phyloP scores from a whole-genome alignment of 768 basidiomycete genomes.

The Boletus huronensis region DNA sequence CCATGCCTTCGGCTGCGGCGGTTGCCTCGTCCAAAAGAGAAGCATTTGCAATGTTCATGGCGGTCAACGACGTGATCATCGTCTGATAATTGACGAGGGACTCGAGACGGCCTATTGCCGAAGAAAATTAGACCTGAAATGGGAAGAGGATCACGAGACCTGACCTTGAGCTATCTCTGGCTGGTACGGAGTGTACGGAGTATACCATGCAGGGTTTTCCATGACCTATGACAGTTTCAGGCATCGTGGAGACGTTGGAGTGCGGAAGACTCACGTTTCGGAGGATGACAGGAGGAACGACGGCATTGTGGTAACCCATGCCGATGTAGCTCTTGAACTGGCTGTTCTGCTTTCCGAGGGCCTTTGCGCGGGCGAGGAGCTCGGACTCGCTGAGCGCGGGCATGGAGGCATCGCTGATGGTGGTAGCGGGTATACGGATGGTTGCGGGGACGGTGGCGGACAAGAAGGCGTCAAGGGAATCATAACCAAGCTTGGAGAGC shows the following conservation, averaged over 20 bases:
- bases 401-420: slow-evolving; percentile 66
- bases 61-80: slow-evolving; percentile 90
- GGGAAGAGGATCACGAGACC: slow-evolving; percentile 10
- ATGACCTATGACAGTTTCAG: slow-evolving; percentile 50
- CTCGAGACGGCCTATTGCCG: slow-evolving; percentile 77
- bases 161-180: slow-evolving; percentile 97
- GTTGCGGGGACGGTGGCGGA: slow-evolving; percentile 74
- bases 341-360: slow-evolving; percentile 76
- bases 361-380: slow-evolving; percentile 68
- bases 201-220: slow-evolving; percentile 99
- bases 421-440: slow-evolving; percentile 64
- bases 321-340: slow-evolving; percentile 92
- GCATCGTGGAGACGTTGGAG: not conserved
- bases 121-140: slow-evolving; percentile 13
- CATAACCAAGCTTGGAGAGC: slow-evolving; percentile 81
- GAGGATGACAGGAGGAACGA: slow-evolving; percentile 92
- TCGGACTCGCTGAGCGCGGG: slow-evolving; percentile 83
- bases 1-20: slow-evolving; percentile 95
- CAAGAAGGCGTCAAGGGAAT: slow-evolving; percentile 87
- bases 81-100: slow-evolving; percentile 97
- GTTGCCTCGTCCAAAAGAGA: slow-evolving; percentile 94
- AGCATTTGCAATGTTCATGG: slow-evolving; percentile 94
- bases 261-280: slow-evolving; percentile 64
- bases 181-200: slow-evolving; percentile 93
- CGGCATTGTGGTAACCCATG: slow-evolving; percentile 95